Conservation (phyloP, 2,329 filamentous ascomycete genomes). For the Dothideomycetidae sp. region DNA sequence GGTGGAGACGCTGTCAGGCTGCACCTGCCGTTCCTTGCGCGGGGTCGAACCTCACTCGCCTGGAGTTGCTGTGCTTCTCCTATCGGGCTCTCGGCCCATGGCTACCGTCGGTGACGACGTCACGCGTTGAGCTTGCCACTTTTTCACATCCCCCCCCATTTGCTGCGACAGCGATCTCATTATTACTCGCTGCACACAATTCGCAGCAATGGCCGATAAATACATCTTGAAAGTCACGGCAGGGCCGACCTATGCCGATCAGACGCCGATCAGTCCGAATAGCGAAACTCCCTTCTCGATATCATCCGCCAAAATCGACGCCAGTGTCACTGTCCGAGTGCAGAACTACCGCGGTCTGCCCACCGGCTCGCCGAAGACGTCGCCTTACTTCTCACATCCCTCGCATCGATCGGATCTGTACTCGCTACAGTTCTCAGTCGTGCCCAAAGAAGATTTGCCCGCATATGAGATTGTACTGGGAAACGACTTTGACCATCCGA, state of each 20-base stretch:
- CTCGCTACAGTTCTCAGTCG: constrained; percentile 66
- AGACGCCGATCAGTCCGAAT: constrained; percentile 66
- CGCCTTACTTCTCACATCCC: constrained; percentile 61
- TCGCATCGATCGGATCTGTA: constrained; percentile 67
- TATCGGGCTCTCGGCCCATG: too few species aligned
- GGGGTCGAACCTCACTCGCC: too few species aligned
- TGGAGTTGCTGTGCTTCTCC: too few species aligned
- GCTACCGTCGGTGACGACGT: too few species aligned
- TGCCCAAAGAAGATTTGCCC: constrained; percentile 51
- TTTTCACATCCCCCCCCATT: too few species aligned
- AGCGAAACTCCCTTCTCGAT: constrained; percentile 47
- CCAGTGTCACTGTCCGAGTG: constrained; percentile 61
- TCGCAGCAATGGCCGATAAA: constrained; percentile 42
- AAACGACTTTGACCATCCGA: constrained; percentile 88
- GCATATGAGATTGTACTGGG: constrained; percentile 73
- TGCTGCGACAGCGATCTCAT: too few species aligned
- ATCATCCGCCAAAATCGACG: constrained; percentile 47
- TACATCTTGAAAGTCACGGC: constrained; percentile 74
- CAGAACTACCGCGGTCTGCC: constrained; percentile 58
- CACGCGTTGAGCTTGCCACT: too few species aligned
- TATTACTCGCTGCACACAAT: too few species aligned
- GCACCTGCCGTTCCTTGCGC: too few species aligned
- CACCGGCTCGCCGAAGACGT: constrained; percentile 49
- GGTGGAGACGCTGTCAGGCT: too few species aligned
- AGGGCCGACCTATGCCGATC: constrained; percentile 64